Evolutionary conservation across 2,329 filamentous ascomycete genomes (phyloP).

Genomic region (Xylariaceae sp.): DNA sequence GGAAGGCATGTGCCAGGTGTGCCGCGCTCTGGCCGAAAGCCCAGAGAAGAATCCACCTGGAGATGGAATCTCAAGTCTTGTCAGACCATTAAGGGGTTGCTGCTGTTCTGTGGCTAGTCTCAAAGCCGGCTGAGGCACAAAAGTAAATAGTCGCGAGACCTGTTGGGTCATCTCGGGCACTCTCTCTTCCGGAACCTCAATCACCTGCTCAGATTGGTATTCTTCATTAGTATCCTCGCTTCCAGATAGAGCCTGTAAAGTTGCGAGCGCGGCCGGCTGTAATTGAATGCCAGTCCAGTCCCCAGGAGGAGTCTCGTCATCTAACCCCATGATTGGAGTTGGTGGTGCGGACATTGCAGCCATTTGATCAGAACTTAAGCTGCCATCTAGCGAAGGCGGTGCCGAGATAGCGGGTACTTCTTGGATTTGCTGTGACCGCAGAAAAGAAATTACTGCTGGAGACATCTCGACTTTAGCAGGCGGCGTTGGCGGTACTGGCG

Average conservation of each 20-base stretch:
- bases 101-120: slow-evolving; percentile 56
- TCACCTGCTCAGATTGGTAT: slow-evolving; percentile 61
- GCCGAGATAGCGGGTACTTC: slow-evolving; percentile 77
- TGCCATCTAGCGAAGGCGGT: slow-evolving; percentile 88
- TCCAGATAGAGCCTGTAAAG: slow-evolving; percentile 74
- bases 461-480: slow-evolving; percentile 76
- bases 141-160: slow-evolving; percentile 56
- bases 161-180: slow-evolving; percentile 60
- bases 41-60: slow-evolving; percentile 92
- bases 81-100: slow-evolving; percentile 72
- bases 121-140: slow-evolving; percentile 42
- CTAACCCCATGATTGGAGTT: slow-evolving; percentile 73
- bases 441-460: slow-evolving; percentile 73
- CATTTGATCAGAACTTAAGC: slow-evolving; percentile 85
- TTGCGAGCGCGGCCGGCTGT: slow-evolving; percentile 80
- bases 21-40: slow-evolving; percentile 74
- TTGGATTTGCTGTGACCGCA: slow-evolving; percentile 66
- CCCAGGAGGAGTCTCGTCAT: slow-evolving; percentile 59
- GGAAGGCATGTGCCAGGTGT: slow-evolving; percentile 77
- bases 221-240: slow-evolving; percentile 64
- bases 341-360: slow-evolving; percentile 82
- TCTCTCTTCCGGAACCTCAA: slow-evolving; percentile 55
- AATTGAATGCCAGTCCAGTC: slow-evolving; percentile 78
- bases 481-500: slow-evolving; percentile 68
- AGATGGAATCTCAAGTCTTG: slow-evolving; percentile 85